Conservation (phyloP, 225 moss, liverwort and hornwort genomes). For the Bryoerythrophyllum caledonicum region DNA sequence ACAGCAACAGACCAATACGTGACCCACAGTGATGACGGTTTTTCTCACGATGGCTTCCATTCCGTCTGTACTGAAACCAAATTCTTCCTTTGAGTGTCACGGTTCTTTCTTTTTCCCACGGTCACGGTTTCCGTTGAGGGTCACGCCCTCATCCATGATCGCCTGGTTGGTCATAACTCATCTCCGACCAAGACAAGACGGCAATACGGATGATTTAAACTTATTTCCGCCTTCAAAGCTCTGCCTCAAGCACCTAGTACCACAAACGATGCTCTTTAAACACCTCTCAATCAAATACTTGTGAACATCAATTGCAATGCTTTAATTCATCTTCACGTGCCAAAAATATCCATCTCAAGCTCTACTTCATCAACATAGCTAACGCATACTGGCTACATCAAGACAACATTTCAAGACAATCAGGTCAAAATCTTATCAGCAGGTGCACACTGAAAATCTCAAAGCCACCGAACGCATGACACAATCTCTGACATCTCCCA, state of each 20-base stretch:
- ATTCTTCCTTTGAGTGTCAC: not conserved
- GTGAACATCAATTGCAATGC: not conserved
- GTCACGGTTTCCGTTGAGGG: not conserved
- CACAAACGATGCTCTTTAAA: not conserved
- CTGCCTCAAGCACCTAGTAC: slow-evolving; percentile 9
- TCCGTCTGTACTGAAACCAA: no score
- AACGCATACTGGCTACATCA: no score
- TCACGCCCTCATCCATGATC: not conserved
- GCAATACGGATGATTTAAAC: not conserved
- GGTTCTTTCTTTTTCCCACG: no score
- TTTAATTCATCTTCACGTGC: not conserved
- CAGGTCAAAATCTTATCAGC: no score
- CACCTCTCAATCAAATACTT: not conserved
- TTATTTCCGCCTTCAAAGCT: slow-evolving; percentile 4
- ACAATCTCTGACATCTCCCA: not conserved
- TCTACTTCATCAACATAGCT: not conserved
- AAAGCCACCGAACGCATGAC: no score
- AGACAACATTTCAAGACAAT: no score
- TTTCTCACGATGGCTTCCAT: slow-evolving; percentile 17
- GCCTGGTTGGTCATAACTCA: no score
- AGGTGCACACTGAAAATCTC: no score
- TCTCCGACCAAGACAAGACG: not conserved
- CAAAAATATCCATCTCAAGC: not conserved
- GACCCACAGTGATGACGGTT: not conserved
- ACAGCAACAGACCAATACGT: not conserved